Conservation (phyloP, 1,284 basidiomycete genomes). For the Cryptococcus sp. region DNA sequence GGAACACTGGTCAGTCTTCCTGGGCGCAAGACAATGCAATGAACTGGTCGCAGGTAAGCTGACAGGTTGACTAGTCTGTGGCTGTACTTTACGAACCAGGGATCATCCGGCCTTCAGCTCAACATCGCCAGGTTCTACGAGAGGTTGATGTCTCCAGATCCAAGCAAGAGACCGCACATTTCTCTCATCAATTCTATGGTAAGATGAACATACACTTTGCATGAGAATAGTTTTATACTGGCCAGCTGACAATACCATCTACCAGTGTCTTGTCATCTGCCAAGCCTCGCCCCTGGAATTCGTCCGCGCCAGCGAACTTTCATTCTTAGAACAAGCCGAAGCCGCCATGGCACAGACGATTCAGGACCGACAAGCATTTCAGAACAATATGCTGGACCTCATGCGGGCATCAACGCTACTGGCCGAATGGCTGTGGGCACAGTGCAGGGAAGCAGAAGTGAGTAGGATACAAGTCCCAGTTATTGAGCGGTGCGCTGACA, state of each 20-base stretch:
- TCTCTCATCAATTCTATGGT: conserved; percentile 18
- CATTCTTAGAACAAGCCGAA: conserved; percentile 10
- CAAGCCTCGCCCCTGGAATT: conserved; percentile 7
- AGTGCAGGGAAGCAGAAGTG: conserved; percentile 12
- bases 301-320: conserved; percentile 4
- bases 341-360: conserved; percentile 5
- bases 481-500: background rate
- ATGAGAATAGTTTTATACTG: too few species aligned
- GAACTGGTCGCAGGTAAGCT: background rate
- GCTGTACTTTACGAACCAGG: conserved; percentile 14
- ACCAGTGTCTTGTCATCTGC: background rate
- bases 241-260: background rate
- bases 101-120: conserved; percentile 12
- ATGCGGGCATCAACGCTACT: conserved; percentile 10
- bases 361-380: background rate
- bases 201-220: background rate
- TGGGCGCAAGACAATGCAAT: background rate
- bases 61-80: conserved; percentile 12
- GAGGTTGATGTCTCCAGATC: conserved; percentile 4
- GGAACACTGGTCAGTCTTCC: conserved; percentile 9
- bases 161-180: conserved; percentile 2
- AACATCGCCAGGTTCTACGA: conserved; percentile 17
- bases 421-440: conserved; percentile 10
- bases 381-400: conserved; percentile 9
- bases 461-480: background rate